A percentile compares a stretch with the other conserved stretches of the same genome.
These are phyloP conservation scores for Aegilops sharonensis DNA, from an alignment of 176 grass and related monocot species.

Conservation along the genomic window DNA sequence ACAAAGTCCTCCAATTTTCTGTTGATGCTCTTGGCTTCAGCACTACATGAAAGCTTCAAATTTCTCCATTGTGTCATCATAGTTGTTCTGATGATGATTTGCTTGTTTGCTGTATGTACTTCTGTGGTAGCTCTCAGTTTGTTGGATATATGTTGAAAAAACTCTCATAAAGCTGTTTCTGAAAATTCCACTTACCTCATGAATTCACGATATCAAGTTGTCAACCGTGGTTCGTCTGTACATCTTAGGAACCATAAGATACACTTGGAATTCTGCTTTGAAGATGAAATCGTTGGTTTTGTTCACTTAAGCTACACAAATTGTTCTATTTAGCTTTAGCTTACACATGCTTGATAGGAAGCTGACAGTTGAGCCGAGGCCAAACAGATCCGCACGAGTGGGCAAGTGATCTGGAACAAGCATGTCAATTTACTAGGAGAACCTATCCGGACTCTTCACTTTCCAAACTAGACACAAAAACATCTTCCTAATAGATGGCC, in stretches of 20 bases:
- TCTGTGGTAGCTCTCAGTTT: too few species aligned
- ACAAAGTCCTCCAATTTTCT: not conserved
- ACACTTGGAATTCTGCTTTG: not conserved
- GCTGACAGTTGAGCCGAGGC: not conserved
- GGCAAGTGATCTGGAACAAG: not conserved
- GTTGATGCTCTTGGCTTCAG: not conserved
- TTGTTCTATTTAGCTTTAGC: not conserved
- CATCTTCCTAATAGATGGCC: not conserved
- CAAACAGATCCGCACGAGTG: not conserved
- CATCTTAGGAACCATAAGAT: not conserved
- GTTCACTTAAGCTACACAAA: not conserved
- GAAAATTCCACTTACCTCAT: not conserved
- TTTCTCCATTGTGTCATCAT: not conserved
- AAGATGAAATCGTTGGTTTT: not conserved
- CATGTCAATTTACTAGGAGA: not conserved
- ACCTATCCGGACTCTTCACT: not conserved
- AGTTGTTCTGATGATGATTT: not conserved
- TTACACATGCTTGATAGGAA: not conserved
- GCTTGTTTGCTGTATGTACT: not conserved
- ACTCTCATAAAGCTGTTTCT: not conserved
- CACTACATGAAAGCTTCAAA: not conserved
- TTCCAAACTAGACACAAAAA: not conserved
- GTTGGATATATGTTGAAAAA: not conserved
- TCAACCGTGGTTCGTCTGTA: not conserved
- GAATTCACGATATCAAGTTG: not conserved